These are phyloP conservation scores for Boletellus ananiceps DNA, from an alignment of 768 basidiomycete species.

Conservation along the genomic window DNA sequence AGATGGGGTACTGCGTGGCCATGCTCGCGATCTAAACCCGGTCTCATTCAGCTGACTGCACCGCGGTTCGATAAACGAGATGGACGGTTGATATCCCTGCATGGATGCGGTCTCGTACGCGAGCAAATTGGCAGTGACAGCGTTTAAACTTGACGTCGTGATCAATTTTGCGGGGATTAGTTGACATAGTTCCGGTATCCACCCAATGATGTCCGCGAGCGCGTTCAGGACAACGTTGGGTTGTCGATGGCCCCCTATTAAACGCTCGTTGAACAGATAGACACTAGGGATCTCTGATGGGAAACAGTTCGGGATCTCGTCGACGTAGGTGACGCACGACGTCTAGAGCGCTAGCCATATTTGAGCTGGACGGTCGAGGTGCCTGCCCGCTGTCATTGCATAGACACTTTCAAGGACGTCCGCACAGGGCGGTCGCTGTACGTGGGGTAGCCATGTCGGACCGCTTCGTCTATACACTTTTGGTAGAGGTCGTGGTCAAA, in stretches of 20 bases:
- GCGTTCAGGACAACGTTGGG: background rate
- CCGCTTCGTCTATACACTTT: no score
- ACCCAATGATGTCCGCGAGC: background rate
- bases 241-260: background rate
- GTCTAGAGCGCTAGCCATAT: background rate
- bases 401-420: background rate
- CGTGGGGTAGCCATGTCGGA: no score
- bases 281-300: background rate
- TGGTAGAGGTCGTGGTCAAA: no score
- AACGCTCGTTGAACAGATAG: background rate
- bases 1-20: no score
- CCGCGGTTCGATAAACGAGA: no score
- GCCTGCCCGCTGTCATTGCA: background rate
- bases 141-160: background rate
- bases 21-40: no score
- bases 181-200: background rate
- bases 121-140: background rate
- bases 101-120: background rate
- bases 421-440: background rate
- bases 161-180: background rate
- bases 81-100: constrained; percentile 2
- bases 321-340: background rate
- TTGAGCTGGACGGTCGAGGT: background rate
- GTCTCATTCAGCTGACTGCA: no score
- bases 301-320: background rate